Base-by-base conservation (phyloP, 2,329 filamentous ascomycete species). In the Dendryphion nanum region DNA sequence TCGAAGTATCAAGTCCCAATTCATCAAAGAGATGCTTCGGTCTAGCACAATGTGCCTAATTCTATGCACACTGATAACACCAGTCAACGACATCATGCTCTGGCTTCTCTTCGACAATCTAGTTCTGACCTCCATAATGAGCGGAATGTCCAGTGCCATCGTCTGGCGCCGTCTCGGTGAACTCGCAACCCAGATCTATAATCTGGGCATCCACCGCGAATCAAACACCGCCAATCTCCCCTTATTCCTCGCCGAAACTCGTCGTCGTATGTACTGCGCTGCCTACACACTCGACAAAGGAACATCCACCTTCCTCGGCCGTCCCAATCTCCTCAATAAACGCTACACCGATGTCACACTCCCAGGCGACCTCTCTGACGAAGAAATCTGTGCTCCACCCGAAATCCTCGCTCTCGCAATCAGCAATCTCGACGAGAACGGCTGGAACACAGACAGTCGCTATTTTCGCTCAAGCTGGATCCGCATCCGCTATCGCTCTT, bases 371-470 rank as follows among this genome's bases (percentile, higher is more conserved):
- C 35, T 64, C 6, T 47, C 50, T 12, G 59, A 63, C 32, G 45
- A 56, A 14, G 54, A 61, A 15, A 35, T 59, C 2, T 50, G 49
- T 4, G 46, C 47, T 18, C 42, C 54, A 8, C 60, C 31, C 4
- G 28, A 44, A 17, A 41, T 38, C 0, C 18, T 61, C 0, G 24
- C 42, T 2, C 18, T 33, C 16, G 57, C 57, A 3, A 53, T 55
- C 17, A 31, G 42, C 28, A 33, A 23, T 7, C 42, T 64, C 5
- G 59, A 60, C 28, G 21, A 37, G 6, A 44, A 57, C 13, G 59
- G 59, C 3, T 64, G 61, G 76, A 78, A 76, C 28, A 58, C 53
- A 4, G 42, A 53, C 24, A 40, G 48, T 4, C 44, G 45, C 15
- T 55, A 54, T 42, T 32, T 51, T 4, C 46, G 59, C 19, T 52